These are phyloP conservation scores for Rhododendron griersonianum DNA, from an alignment of 148 eudicot species.

Conservation along the genomic window DNA sequence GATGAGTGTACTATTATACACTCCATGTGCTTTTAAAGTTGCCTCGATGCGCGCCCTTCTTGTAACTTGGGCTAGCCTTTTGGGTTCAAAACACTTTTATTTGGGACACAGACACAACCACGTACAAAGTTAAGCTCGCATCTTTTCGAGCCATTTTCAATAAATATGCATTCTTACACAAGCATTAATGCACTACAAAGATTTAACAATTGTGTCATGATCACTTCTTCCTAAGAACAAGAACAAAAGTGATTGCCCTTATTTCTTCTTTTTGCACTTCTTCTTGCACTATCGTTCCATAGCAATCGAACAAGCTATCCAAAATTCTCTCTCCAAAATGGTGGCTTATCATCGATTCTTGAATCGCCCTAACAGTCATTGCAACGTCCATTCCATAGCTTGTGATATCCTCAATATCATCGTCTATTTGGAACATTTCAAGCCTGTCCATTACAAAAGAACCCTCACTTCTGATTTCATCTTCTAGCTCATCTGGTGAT, in stretches of 20 bases:
- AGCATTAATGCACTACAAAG: not conserved
- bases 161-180: not conserved
- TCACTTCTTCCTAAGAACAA: constrained; percentile 38
- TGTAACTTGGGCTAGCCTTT: not conserved
- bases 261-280: constrained; percentile 55
- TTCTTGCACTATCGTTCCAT: constrained; percentile 54
- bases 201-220: not conserved
- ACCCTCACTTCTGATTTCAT: constrained; percentile 59
- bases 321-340: constrained; percentile 80
- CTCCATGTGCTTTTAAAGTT: not conserved
- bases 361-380: constrained; percentile 69
- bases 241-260: constrained; percentile 44
- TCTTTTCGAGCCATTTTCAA: not conserved
- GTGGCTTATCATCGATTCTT: constrained; percentile 63
- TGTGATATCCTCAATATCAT: constrained; percentile 14
- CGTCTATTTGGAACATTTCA: constrained; percentile 55
- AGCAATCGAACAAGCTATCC: constrained; percentile 50
- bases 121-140: not conserved
- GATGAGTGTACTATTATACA: too few species aligned
- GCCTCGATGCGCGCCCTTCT: not conserved
- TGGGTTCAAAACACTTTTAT: not conserved
- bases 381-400: constrained; percentile 64
- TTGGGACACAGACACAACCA: not conserved
- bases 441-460: constrained; percentile 46
- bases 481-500: constrained; percentile 62